These are phyloP conservation scores for Pleurotus citrinopileatus DNA, from an alignment of 768 basidiomycete genomes.

Conservation along the genomic window DNA sequence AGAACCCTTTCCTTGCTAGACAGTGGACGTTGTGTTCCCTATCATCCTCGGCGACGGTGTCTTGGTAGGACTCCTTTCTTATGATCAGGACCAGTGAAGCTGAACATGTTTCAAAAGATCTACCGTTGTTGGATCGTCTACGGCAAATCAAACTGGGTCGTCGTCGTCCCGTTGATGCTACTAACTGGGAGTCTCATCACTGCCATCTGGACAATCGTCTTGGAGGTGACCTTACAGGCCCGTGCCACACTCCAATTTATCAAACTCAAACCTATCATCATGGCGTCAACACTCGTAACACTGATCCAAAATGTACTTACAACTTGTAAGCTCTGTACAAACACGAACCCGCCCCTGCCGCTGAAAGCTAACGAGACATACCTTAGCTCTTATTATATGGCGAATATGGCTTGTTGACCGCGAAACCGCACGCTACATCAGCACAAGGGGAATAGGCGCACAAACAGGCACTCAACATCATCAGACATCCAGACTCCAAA, in stretches of 20 bases:
- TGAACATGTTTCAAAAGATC: neutral
- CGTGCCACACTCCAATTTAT: neutral
- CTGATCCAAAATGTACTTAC: conserved; percentile 11
- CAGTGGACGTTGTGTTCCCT: conserved; percentile 1
- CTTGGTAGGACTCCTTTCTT: neutral
- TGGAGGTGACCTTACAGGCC: conserved; percentile 1
- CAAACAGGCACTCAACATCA: neutral
- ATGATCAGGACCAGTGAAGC: neutral
- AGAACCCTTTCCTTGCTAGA: neutral
- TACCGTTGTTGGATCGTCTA: conserved; percentile 16
- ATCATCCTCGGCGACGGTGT: conserved; percentile 13
- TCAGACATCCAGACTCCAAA: conserved; percentile 5
- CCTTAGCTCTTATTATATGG: conserved; percentile 12
- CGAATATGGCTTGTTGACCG: conserved; percentile 14
- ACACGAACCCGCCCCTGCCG: too few species aligned
- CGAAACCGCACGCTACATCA: conserved; percentile 1
- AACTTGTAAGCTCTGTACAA: conserved; percentile 7
- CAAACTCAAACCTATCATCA: conserved; percentile 6
- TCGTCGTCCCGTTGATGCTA: conserved; percentile 8
- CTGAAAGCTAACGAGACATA: neutral
- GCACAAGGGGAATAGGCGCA: neutral
- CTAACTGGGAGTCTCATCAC: conserved; percentile 1
- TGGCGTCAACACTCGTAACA: conserved; percentile 7
- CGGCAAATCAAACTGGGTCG: conserved; percentile 1
- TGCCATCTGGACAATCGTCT: conserved; percentile 6